A percentile compares a stretch with the other conserved stretches of the same genome.
Conservation (phyloP, 2,329 filamentous ascomycete genomes). For the Fusarium nisikadoi region DNA sequence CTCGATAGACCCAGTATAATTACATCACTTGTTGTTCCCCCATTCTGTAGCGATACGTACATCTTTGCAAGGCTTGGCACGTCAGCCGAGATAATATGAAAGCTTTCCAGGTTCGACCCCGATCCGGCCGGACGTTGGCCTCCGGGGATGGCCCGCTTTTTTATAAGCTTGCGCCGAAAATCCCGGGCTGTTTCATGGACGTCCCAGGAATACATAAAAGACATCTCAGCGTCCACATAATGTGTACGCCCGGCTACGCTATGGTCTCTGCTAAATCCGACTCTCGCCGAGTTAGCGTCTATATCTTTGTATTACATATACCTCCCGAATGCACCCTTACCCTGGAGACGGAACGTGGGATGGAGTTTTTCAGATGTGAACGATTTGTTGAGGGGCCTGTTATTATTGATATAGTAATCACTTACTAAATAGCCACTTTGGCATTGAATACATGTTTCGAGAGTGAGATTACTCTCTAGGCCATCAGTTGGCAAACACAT, state of each 20-base stretch:
- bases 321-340: neutral
- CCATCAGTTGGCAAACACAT: neutral
- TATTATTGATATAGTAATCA: neutral
- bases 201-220: neutral
- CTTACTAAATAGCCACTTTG: neutral
- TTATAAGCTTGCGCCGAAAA: neutral
- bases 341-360: neutral
- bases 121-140: slow-evolving; percentile 22
- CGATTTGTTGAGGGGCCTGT: neutral
- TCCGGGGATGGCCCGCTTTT: slow-evolving; percentile 12
- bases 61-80: slow-evolving; percentile 16
- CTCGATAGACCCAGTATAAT: slow-evolving; percentile 26
- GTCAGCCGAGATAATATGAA: neutral
- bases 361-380: neutral
- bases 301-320: neutral
- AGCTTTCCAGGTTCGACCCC: slow-evolving; percentile 1
- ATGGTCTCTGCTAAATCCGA: neutral
- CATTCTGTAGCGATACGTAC: neutral
- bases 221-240: neutral
- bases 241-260: neutral
- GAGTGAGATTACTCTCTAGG: neutral
- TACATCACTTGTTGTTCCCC: slow-evolving; percentile 22
- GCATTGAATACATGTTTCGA: neutral
- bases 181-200: neutral
- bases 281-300: neutral